Evolutionary conservation across 805 yeast species (phyloP), one percentile per base, ranked within the genome.

Genomic region (Yarrowia hollandica): DNA sequence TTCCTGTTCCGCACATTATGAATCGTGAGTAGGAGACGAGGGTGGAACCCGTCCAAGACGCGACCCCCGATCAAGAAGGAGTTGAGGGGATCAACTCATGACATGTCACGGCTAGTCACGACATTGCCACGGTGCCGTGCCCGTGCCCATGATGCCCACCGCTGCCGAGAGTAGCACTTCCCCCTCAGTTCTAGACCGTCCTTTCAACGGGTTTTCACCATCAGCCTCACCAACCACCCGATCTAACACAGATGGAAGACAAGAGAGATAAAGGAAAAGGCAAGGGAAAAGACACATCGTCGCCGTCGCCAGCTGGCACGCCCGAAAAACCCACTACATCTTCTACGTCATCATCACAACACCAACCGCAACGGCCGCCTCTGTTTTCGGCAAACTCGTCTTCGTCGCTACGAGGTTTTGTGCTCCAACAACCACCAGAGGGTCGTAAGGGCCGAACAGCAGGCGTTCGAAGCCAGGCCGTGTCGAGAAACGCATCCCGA

Each of bases 241-340:
- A 10, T 25, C 28, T 44, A 44, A 44, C 37, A 4, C 26, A 44
- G 52, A 44, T 44, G 52, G 52, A 44, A 41, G 48, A 26, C 35
- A 44, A 28, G 16, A 18, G 25, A n/a, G n/a, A n/a, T 18, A 44
- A 44, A 39, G 44, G 26, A 10, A 19, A 35, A 39, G 48, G 48
- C 14, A 44, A 44, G 28, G 35, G 26, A 44, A 44, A 44, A 30
- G 52, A 44, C 8, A 18, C 52, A 9, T 28, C 25, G 52, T 28
- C 52, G 4, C 52, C 52, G 18, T 28, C 52, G 7, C 35, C 52
- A 19, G 52, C 52, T n/a, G 35, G 14, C 2, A 44, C 52, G 25
- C 52, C 52, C 52, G 35, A 44, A 10, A 28, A 30, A 9, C 46
- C 46, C 19, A 14, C 21, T 16, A 44, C 33, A 14, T 8, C 18